A percentile compares a stretch with the other conserved stretches of the same genome.
Evolutionary conservation across 164 flowering plant species (phyloP).

Genomic region (Piper longum): DNA sequence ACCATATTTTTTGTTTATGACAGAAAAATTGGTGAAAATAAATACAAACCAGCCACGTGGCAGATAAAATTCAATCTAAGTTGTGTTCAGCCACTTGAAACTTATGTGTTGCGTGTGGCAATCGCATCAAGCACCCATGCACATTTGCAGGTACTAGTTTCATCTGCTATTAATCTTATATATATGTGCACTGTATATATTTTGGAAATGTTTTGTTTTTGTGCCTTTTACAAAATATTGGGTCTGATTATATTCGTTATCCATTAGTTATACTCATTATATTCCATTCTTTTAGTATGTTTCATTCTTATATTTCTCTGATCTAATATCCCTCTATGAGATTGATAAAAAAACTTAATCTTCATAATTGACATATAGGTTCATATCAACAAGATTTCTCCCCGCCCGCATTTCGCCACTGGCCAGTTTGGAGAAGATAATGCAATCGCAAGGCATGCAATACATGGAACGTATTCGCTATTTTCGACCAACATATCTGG

Average conservation of each 20-base stretch:
- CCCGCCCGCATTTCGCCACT: not conserved
- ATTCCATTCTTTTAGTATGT: too few species aligned
- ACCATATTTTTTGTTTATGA: constrained; percentile 4
- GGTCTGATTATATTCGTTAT: too few species aligned
- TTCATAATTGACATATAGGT: constrained; percentile 4
- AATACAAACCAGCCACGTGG: constrained; percentile 45
- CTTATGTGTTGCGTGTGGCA: constrained; percentile 15
- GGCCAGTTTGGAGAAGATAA: constrained; percentile 27
- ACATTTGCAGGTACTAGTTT: constrained; percentile 14
- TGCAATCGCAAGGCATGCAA: constrained; percentile 61
- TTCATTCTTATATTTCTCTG: not conserved
- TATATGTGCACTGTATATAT: too few species aligned
- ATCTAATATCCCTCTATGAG: not conserved
- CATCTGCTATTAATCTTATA: too few species aligned
- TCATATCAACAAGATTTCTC: constrained; percentile 5
- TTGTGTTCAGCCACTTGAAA: constrained; percentile 9
- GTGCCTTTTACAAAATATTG: too few species aligned
- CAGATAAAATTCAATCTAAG: constrained; percentile 22
- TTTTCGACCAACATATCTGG: constrained; percentile 27
- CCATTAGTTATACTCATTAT: too few species aligned
- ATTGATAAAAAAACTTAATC: not conserved
- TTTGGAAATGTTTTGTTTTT: too few species aligned
- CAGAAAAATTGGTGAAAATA: constrained; percentile 30
- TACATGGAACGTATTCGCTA: constrained; percentile 60
- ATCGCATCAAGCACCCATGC: constrained; percentile 22